Base-by-base conservation (phyloP, 163 green algal genomes). In the Chloroidium sp. region DNA sequence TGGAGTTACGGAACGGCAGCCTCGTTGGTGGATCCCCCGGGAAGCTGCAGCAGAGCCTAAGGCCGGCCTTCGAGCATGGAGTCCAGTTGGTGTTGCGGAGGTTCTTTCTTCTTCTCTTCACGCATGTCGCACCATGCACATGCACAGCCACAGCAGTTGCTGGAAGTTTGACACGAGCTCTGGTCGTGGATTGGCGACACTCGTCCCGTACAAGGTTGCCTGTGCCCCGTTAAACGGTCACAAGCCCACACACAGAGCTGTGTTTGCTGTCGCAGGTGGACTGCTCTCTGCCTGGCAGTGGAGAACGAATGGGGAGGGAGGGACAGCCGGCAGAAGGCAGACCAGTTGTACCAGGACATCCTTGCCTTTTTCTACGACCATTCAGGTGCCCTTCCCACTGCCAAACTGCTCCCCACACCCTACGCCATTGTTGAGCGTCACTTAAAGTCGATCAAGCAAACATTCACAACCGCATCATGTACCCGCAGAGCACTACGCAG, bases 281-380 rank as follows among this genome's bases (percentile, higher is more conserved):
- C 94, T 2, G 95, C 94, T 14, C 87, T 98, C 72, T 81, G 87
- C 72, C 86, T 98, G 57, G 95, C 93, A 3, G 88, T 98, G 36
- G 88, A 94, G 69, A 94, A 97, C 68, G 83, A 94, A 78, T 98
- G 94, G 94, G 95, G 95, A 0, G 95, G 95, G 0, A 75, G 77
- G 62, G 80, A 89, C 69, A 96, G 91, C 77, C 75, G 14, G 1
- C 86, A 93, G 6, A 98, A 98, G 80, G 93, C 90, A 10, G 69
- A 93, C 13, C 79, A 87, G 4, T 78, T 97, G 4, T 85, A 91
- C 62, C 76, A 90, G 2, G 92, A 98, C 3, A 86, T 94, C 1
- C 64, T 97, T 3, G 62, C 90, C 0, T 98, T 93, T 93, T 97
- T 97, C 69, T 95, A 94, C 81, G 85, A 80, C 1, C 87, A 88